Conservation (phyloP, 2,329 filamentous ascomycete genomes). For the Aspergillus sp. region DNA sequence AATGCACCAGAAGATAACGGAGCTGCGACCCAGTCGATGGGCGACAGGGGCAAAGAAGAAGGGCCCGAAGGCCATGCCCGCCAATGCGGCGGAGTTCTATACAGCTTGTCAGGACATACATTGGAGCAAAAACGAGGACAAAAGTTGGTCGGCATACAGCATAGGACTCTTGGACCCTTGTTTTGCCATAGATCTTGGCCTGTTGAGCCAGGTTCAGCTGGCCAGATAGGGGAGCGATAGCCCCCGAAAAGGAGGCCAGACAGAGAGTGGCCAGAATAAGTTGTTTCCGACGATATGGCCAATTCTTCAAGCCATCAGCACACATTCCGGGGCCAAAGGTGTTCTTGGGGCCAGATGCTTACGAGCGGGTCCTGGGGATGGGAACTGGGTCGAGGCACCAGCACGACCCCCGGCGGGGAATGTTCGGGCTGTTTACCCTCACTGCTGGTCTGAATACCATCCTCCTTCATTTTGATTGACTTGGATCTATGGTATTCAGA, state of each 20-base stretch:
- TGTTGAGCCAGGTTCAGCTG: constrained; percentile 1
- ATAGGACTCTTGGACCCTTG: constrained; percentile 3
- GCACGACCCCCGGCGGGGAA: constrained; percentile 11
- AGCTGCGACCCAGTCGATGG: constrained; percentile 39
- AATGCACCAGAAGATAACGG: constrained; percentile 45
- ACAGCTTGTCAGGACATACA: constrained; percentile 35
- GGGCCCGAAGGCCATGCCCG: constrained; percentile 42
- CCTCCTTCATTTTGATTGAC: neutral
- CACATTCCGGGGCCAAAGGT: neutral
- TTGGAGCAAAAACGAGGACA: constrained; percentile 18
- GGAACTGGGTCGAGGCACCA: constrained; percentile 3
- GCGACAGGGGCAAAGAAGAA: constrained; percentile 44
- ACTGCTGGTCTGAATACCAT: neutral
- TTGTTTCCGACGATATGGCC: constrained; percentile 2
- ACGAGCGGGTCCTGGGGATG: constrained; percentile 4
- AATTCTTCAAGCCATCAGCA: neutral
- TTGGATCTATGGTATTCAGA: too few relatives aligned
- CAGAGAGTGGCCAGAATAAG: constrained; percentile 1
- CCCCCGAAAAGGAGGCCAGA: constrained; percentile 4
- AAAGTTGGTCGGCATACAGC: neutral
- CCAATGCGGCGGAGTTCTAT: constrained; percentile 33
- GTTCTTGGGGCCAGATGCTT: neutral
- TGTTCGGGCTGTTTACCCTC: neutral
- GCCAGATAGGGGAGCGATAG: neutral
- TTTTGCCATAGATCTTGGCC: constrained; percentile 10